Percentiles rank a stretch among this genome's conserved stretches.
Evolutionary conservation across 495 filamentous ascomycete species (phyloP).

Genomic region (Penicillium crystallinum): DNA sequence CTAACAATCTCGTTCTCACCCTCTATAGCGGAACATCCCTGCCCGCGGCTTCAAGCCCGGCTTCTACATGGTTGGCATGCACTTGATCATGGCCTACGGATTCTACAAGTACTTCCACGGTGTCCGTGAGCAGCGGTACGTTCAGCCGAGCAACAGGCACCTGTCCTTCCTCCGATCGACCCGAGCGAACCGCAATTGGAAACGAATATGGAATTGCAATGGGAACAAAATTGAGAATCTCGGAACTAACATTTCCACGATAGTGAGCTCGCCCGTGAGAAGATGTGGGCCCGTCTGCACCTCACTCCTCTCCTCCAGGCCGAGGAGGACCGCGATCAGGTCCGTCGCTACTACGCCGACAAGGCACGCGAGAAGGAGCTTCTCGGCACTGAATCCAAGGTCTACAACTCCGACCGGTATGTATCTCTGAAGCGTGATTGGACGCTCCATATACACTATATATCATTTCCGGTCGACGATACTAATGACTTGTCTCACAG

Average conservation of each 20-base stretch:
- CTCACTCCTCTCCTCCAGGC: conserved; percentile 89
- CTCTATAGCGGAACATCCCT: conserved; percentile 77
- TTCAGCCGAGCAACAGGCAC: conserved; percentile 14
- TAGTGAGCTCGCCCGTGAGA: conserved; percentile 91
- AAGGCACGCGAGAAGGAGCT: conserved; percentile 86
- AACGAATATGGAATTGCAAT: not conserved
- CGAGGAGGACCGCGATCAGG: conserved; percentile 92
- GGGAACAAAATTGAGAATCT: not conserved
- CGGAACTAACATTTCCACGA: conserved; percentile 4
- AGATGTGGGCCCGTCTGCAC: conserved; percentile 94
- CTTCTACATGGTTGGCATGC: conserved; percentile 68
- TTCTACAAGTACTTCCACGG: conserved; percentile 77
- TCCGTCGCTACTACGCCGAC: conserved; percentile 77
- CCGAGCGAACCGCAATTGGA: conserved; percentile 8
- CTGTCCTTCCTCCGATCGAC: conserved; percentile 4
- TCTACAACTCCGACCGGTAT: conserved; percentile 86
- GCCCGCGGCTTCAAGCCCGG: conserved; percentile 82
- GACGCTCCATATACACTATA: no score
- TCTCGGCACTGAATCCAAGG: conserved; percentile 67
- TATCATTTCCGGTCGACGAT: not conserved
- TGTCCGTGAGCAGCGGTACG: conserved; percentile 82
- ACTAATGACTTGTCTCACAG: conserved; percentile 15
- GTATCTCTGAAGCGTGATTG: conserved; percentile 24
- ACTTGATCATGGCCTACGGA: conserved; percentile 75
- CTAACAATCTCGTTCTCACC: conserved; percentile 9